phyloP scores from a whole-genome alignment of 2,329 filamentous ascomycete genomes.

The Talaromyces sp. region DNA sequence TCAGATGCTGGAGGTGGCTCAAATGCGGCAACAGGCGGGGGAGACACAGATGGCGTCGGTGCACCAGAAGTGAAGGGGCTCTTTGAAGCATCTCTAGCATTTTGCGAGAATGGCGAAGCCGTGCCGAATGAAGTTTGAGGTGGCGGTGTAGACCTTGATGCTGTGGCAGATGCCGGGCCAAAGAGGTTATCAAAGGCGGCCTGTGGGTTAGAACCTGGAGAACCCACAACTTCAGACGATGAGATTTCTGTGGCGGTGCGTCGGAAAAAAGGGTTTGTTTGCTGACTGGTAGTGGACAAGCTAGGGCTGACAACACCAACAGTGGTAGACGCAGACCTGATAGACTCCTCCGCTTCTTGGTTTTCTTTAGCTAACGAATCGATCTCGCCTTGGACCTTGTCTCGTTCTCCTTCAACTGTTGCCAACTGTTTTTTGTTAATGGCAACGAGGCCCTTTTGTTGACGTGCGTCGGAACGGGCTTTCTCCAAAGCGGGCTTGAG shows the following conservation, averaged over 20 bases:
- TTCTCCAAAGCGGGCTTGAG: conserved; percentile 91
- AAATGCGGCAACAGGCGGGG: conserved; percentile 41
- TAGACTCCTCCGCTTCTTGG: conserved; percentile 50
- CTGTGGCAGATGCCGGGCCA: conserved; percentile 58
- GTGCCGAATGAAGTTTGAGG: conserved; percentile 58
- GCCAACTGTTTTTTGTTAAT: conserved; percentile 98
- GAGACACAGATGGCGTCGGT: conserved; percentile 58
- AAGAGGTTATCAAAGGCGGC: conserved; percentile 83
- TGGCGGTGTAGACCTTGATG: conserved; percentile 38
- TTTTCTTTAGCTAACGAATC: conserved; percentile 59
- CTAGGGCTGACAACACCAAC: conserved; percentile 62
- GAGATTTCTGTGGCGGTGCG: conserved; percentile 42
- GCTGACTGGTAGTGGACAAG: conserved; percentile 55
- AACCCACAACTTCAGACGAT: conserved; percentile 45
- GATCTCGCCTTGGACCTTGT: conserved; percentile 77
- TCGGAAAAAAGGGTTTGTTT: conserved; percentile 93
- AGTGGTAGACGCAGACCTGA: conserved; percentile 31
- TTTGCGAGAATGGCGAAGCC: conserved; percentile 35
- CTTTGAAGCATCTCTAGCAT: conserved; percentile 33
- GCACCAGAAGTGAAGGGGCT: conserved; percentile 43
- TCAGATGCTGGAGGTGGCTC: conserved; percentile 44
- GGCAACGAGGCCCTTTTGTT: conserved; percentile 91
- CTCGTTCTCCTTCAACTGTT: conserved; percentile 81
- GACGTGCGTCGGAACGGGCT: conserved; percentile 80
- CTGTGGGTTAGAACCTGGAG: conserved; percentile 50